Conservation (phyloP, 805 yeast species). For the Wickerhamomyces sydowiorum region DNA sequence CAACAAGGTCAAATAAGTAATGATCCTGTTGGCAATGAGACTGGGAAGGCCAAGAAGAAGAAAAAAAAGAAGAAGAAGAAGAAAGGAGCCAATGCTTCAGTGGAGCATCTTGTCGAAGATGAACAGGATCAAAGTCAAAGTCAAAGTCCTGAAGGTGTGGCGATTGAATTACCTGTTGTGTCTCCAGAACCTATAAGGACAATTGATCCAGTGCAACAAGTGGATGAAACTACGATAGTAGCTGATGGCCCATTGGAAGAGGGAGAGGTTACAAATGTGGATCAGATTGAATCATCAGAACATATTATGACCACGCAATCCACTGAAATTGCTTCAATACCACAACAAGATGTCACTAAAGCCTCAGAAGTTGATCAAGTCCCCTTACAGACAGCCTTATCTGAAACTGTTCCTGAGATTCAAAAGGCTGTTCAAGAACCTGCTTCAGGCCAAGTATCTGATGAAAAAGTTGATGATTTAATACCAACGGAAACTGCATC, state of each 20-base stretch:
- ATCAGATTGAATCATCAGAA: no score
- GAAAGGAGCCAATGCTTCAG: background rate
- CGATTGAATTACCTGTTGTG: background rate
- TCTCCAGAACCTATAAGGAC: background rate
- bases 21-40: background rate
- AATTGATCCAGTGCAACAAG: background rate
- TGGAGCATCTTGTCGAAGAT: no score
- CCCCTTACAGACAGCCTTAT: background rate
- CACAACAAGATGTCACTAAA: background rate
- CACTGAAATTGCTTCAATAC: no score
- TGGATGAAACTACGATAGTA: background rate
- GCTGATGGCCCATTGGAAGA: background rate
- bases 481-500: background rate
- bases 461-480: background rate
- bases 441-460: background rate
- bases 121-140: background rate
- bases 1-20: background rate
- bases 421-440: background rate
- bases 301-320: no score
- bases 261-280: no score
- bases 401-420: background rate
- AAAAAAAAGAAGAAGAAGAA: slow-evolving; percentile 6
- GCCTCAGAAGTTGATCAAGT: background rate
- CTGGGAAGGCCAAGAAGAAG: slow-evolving; percentile 1
- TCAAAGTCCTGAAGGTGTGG: background rate